These are phyloP conservation scores for Cymodocea nodosa DNA, from an alignment of 116 monocot species.

Conservation along the genomic window DNA sequence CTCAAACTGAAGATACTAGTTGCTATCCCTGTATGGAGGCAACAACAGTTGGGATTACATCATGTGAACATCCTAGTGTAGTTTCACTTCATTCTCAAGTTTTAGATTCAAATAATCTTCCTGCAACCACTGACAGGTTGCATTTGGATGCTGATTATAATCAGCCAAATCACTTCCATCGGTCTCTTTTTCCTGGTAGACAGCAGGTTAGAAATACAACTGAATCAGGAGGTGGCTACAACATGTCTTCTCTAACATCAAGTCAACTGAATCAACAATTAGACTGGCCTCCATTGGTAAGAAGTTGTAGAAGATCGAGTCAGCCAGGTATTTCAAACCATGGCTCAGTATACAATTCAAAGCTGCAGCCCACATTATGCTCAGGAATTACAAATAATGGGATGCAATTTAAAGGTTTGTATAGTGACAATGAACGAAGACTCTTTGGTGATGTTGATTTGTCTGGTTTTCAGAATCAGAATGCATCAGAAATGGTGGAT, in stretches of 20 bases:
- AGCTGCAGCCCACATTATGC: constrained; percentile 33
- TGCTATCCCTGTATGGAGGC: neutral
- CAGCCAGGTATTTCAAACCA: constrained; percentile 35
- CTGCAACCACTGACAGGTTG: constrained; percentile 56
- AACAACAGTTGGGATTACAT: constrained; percentile 5
- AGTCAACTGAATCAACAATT: too few species aligned
- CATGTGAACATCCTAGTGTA: constrained; percentile 62
- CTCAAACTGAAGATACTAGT: neutral
- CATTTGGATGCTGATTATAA: constrained; percentile 74
- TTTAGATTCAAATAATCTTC: constrained; percentile 31
- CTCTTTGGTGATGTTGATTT: constrained; percentile 41
- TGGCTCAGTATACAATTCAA: constrained; percentile 31
- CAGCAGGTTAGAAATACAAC: constrained; percentile 30
- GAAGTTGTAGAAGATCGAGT: constrained; percentile 41
- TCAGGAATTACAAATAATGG: constrained; percentile 31
- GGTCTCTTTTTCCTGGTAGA: constrained; percentile 37
- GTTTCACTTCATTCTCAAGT: constrained; percentile 29
- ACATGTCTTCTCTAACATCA: constrained; percentile 44
- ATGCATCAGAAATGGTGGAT: constrained; percentile 44
- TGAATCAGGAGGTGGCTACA: constrained; percentile 29
- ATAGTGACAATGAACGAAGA: constrained; percentile 33
- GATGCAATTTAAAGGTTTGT: constrained; percentile 25
- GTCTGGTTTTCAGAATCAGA: constrained; percentile 44
- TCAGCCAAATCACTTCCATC: constrained; percentile 34
- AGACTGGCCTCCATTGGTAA: constrained; percentile 86